Evolutionary conservation across 768 basidiomycete species (phyloP).

Genomic region (Amanita fuliginea): DNA sequence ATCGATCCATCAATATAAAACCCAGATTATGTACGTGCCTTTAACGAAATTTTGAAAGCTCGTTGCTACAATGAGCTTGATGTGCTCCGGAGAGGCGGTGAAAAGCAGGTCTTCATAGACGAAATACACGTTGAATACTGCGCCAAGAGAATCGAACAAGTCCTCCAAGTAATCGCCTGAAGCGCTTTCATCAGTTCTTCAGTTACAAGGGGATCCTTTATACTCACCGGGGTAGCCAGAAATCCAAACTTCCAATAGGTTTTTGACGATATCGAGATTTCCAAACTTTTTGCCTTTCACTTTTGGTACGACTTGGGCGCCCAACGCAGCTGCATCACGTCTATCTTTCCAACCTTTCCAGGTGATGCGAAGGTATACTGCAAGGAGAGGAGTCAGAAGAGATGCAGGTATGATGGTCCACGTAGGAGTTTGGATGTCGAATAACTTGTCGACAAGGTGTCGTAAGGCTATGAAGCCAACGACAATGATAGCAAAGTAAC

Average conservation of each 20-base stretch:
- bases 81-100: conserved; percentile 40
- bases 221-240: conserved; percentile 40
- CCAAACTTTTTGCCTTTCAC: conserved; percentile 28
- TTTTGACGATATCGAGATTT: conserved; percentile 32
- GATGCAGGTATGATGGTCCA: conserved; percentile 25
- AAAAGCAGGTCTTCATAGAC: conserved; percentile 36
- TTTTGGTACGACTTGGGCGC: conserved; percentile 32
- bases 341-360: conserved; percentile 18
- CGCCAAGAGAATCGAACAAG: conserved; percentile 23
- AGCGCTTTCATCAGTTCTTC: neutral
- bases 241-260: conserved; percentile 24
- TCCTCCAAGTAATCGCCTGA: conserved; percentile 33
- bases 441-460: conserved; percentile 8
- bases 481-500: conserved; percentile 1
- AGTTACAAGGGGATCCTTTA: neutral
- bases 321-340: conserved; percentile 29
- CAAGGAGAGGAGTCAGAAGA: conserved; percentile 21
- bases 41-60: conserved; percentile 51
- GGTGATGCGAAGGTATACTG: conserved; percentile 19
- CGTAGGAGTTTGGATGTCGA: conserved; percentile 19
- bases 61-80: conserved; percentile 45
- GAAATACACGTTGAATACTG: conserved; percentile 30
- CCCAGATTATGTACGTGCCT: conserved; percentile 20
- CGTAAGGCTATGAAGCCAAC: conserved; percentile 12
- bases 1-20: neutral